Percentiles rank a stretch among this genome's conserved stretches.
phyloP scores from a whole-genome alignment of 495 filamentous ascomycete species.

The Pseudotulostoma volvatum region DNA sequence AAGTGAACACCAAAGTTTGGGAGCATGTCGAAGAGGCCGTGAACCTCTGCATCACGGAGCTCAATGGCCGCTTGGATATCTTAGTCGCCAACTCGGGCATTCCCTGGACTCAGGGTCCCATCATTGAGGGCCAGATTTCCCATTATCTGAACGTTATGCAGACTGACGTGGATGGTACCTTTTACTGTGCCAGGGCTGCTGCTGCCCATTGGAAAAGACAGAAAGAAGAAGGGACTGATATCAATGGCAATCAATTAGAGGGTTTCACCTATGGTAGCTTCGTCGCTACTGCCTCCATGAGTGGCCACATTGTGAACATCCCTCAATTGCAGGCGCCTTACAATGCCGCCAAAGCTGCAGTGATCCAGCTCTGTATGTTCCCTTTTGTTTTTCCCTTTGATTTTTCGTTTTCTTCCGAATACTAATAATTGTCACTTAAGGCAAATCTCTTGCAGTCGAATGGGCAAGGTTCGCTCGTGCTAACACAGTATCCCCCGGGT shows the following conservation, averaged over 20 bases:
- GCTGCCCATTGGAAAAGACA: constrained; percentile 47
- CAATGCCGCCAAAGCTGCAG: constrained; percentile 59
- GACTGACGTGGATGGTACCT: constrained; percentile 46
- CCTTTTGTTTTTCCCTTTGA: too few relatives aligned
- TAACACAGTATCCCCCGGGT: constrained; percentile 59
- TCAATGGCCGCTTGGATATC: constrained; percentile 48
- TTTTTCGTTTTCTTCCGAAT: too few relatives aligned
- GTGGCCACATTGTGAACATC: constrained; percentile 60
- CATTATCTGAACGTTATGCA: constrained; percentile 54
- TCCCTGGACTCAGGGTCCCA: constrained; percentile 43
- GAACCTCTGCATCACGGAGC: constrained; percentile 38
- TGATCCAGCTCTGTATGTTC: constrained; percentile 38
- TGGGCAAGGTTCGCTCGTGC: constrained; percentile 65
- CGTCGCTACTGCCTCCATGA: constrained; percentile 51
- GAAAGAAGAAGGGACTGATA: constrained; percentile 46
- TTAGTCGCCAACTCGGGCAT: constrained; percentile 56
- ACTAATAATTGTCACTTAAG: too few relatives aligned
- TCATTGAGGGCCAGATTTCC: constrained; percentile 46
- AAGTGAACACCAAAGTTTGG: constrained; percentile 37
- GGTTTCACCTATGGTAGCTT: constrained; percentile 46
- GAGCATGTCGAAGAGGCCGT: constrained; percentile 34
- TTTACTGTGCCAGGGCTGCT: constrained; percentile 53
- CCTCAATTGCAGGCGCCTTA: constrained; percentile 70
- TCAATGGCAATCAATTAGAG: constrained; percentile 49
- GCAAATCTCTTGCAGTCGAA: constrained; percentile 50